Evolutionary conservation across 371 early-diverging fungal species (phyloP), one percentile per base, ranked within the genome.

Genomic region (Mucor circinelloides): DNA sequence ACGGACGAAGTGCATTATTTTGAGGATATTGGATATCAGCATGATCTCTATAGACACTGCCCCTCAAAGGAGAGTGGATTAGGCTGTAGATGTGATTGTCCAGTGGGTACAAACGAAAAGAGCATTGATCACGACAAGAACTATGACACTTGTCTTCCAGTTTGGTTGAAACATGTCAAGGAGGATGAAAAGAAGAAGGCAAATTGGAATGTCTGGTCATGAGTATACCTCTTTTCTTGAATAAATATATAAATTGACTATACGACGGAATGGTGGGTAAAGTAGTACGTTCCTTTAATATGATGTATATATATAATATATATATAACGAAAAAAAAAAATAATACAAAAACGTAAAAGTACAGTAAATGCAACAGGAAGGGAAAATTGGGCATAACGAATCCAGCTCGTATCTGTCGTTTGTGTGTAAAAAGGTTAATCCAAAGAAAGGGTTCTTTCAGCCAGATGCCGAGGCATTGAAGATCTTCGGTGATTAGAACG

Each of bases 1-100:
- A 91, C 88, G 66, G 81, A 86, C 46, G 84, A 95, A 79, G 85
- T 97, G 31, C 97, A 97, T 69, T 97, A 93, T 77, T 98, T 98
- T 78, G 93, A 96, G 65, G 93, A 94, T 71, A 87, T 95, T 65
- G 95, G 94, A 6, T 95, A 95, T 75, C 85, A 89, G 42, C 95
- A 95, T 72, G 91, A 88, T 54, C 71, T 80, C 30, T 89, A 91
- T 68, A 82, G 83, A 36, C 91, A 92, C 64, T 95, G 95, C 64
- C 91, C 92, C 15, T 62, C 76, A 17, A 75, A 80, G 60, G 70
- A 72, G 31, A 80, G 77, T 46, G 69, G 71, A 17, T 60, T 73
- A 17, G 73, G 71, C 0, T 84, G 84, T 59, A 63, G 77, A 25
- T 84, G 84, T 63, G 72, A 80, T 23, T 84, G 84, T 62, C 84